These are phyloP conservation scores for Lithospermum erythrorhizon DNA, from an alignment of 257 asterid species.

Conservation along the genomic window DNA sequence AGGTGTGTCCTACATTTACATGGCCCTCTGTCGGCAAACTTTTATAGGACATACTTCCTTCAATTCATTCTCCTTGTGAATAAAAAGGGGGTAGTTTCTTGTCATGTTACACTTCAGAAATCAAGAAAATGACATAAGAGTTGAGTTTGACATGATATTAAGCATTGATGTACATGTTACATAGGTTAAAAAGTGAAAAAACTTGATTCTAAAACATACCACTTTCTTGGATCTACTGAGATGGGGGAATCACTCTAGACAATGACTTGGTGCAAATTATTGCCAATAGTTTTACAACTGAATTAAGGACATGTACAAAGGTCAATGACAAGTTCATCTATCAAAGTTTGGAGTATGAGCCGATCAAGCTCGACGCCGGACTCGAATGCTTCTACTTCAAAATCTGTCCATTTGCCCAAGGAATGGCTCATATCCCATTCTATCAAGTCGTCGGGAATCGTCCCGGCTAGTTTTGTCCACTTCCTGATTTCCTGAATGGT, in stretches of 20 bases:
- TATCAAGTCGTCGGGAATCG: slow-evolving; percentile 41
- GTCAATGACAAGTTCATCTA: slow-evolving; percentile 63
- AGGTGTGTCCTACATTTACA: too few relatives aligned
- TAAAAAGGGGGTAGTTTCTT: too few relatives aligned
- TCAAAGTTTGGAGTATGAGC: slow-evolving; percentile 40
- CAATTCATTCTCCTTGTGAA: too few relatives aligned
- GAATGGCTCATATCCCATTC: slow-evolving; percentile 63
- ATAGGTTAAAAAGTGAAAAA: not conserved
- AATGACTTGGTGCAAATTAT: not conserved
- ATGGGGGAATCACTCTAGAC: not conserved
- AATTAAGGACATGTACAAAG: slow-evolving; percentile 14
- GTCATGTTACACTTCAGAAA: too few relatives aligned
- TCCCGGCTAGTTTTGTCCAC: slow-evolving; percentile 52
- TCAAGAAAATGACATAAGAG: not conserved
- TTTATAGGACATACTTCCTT: too few relatives aligned
- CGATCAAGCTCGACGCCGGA: slow-evolving; percentile 48
- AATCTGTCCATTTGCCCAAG: slow-evolving; percentile 53
- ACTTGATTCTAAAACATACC: not conserved
- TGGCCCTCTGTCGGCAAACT: too few relatives aligned
- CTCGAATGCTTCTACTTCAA: slow-evolving; percentile 48
- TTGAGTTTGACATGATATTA: not conserved
- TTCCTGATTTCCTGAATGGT: slow-evolving; percentile 43
- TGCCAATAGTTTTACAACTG: not conserved
- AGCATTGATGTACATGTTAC: not conserved
- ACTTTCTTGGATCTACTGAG: not conserved